Percentiles rank a stretch among this genome's conserved stretches.
Conservation (phyloP, 2,329 filamentous ascomycete genomes). For the Epichloe scottii region DNA sequence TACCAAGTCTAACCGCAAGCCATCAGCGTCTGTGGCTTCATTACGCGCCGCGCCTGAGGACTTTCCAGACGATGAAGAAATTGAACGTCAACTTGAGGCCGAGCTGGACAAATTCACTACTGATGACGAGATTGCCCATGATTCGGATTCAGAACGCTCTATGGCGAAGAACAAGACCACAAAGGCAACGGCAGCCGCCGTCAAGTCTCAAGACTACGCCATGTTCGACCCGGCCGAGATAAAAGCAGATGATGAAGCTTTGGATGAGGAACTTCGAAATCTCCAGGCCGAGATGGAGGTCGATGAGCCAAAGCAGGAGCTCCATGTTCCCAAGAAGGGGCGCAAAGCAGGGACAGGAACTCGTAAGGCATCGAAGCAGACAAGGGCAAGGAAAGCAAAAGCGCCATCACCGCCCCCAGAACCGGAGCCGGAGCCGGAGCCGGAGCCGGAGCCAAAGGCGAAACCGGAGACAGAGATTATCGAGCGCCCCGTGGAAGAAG, state of each 20-base stretch:
- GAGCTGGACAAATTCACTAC: slow-evolving; percentile 46
- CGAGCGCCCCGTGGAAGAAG: slow-evolving; percentile 11
- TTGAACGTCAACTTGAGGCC: slow-evolving; percentile 52
- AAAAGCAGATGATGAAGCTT: slow-evolving; percentile 31
- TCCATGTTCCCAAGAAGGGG: slow-evolving; percentile 40
- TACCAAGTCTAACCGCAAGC: slow-evolving; percentile 20
- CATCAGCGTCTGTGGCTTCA: slow-evolving; percentile 39
- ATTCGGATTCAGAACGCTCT: slow-evolving; percentile 32
- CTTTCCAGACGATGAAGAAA: slow-evolving; percentile 48
- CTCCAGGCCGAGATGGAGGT: slow-evolving; percentile 37
- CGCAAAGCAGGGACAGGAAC: slow-evolving; percentile 35
- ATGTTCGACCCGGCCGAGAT: slow-evolving; percentile 40
- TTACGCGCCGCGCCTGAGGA: slow-evolving; percentile 24
- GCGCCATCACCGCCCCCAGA: slow-evolving; percentile 11
- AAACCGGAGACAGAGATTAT: slow-evolving; percentile 10
- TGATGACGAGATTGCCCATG: slow-evolving; percentile 35
- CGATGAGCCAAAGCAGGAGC: slow-evolving; percentile 23
- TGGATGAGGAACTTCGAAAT: slow-evolving; percentile 38
- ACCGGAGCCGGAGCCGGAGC: background rate
- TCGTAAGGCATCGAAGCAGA: slow-evolving; percentile 40
- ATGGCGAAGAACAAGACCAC: slow-evolving; percentile 15
- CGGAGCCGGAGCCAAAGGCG: slow-evolving; percentile 1
- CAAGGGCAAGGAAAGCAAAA: slow-evolving; percentile 32
- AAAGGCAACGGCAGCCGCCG: slow-evolving; percentile 17
- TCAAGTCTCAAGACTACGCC: slow-evolving; percentile 28